Conservation (phyloP, 441 rosid species). For the Populus trichocarpa region DNA sequence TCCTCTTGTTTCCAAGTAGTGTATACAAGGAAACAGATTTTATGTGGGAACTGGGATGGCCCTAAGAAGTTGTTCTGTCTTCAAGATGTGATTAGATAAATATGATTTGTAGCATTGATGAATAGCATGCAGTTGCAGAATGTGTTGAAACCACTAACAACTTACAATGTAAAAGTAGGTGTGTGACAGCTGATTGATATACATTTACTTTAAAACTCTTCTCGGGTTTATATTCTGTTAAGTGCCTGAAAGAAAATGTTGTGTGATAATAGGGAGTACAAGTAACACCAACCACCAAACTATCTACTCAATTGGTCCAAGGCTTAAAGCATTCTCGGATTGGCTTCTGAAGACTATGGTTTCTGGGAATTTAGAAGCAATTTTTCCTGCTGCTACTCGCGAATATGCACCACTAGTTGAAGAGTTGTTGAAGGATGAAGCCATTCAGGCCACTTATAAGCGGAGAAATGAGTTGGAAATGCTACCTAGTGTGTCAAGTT, state of each 20-base stretch:
- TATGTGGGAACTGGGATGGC: background rate
- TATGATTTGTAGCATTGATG: background rate
- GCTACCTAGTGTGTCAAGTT: constrained; percentile 83
- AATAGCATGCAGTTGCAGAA: background rate
- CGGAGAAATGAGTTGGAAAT: constrained; percentile 71
- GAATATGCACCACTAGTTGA: constrained; percentile 82
- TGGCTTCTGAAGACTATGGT: constrained; percentile 89
- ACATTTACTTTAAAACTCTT: background rate
- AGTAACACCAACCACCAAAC: constrained; percentile 22
- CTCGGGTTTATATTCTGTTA: background rate
- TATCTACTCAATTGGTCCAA: constrained; percentile 62
- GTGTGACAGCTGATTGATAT: background rate
- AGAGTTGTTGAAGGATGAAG: constrained; percentile 83
- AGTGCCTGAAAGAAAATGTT: background rate
- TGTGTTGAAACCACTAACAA: background rate
- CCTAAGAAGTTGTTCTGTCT: background rate
- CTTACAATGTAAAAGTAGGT: too few species aligned
- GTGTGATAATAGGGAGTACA: constrained; percentile 40
- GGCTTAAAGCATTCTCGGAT: constrained; percentile 77
- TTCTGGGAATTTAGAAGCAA: constrained; percentile 71
- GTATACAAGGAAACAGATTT: background rate
- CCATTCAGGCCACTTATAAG: constrained; percentile 79
- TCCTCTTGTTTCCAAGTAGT: background rate
- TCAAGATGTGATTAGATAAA: background rate
- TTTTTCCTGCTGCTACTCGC: constrained; percentile 77